A percentile compares a stretch with the other conserved stretches of the same genome.
phyloP scores from a whole-genome alignment of 257 asterid species.

The Lycium ferocissimum region DNA sequence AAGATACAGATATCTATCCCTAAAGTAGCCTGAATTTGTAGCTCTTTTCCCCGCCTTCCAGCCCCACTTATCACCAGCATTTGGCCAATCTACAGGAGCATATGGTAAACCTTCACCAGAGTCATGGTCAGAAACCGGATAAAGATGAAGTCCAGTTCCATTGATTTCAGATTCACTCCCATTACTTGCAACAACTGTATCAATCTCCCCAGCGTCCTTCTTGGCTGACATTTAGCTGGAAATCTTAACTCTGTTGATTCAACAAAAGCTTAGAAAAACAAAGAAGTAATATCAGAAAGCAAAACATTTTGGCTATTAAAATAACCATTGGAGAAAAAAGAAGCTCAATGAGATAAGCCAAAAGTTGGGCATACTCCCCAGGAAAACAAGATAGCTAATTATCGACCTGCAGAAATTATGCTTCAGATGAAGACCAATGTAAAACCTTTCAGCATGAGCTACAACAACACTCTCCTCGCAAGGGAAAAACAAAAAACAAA shows the following conservation, averaged over 20 bases:
- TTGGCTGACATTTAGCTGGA: constrained; percentile 14
- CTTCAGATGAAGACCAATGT: background rate
- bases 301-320: background rate
- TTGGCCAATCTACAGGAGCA: constrained; percentile 85
- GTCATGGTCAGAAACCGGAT: constrained; percentile 54
- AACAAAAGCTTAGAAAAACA: background rate
- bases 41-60: constrained; percentile 80
- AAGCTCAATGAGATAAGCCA: background rate
- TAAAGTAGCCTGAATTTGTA: constrained; percentile 50
- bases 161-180: constrained; percentile 35
- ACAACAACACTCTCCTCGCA: constrained; percentile 1
- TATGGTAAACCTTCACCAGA: constrained; percentile 85
- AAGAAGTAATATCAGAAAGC: constrained; percentile 17
- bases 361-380: background rate
- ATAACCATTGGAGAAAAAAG: background rate
- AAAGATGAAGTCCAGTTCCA: constrained; percentile 54
- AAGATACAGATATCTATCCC: constrained; percentile 72
- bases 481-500: background rate
- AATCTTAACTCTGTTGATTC: background rate
- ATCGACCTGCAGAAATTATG: background rate
- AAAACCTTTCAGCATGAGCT: background rate
- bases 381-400: background rate
- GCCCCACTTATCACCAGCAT: constrained; percentile 83
- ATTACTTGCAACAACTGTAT: constrained; percentile 47
- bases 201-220: constrained; percentile 60